Evolutionary conservation across 352 stramenopile species (phyloP).

Genomic region (Pythium rishiriense): DNA sequence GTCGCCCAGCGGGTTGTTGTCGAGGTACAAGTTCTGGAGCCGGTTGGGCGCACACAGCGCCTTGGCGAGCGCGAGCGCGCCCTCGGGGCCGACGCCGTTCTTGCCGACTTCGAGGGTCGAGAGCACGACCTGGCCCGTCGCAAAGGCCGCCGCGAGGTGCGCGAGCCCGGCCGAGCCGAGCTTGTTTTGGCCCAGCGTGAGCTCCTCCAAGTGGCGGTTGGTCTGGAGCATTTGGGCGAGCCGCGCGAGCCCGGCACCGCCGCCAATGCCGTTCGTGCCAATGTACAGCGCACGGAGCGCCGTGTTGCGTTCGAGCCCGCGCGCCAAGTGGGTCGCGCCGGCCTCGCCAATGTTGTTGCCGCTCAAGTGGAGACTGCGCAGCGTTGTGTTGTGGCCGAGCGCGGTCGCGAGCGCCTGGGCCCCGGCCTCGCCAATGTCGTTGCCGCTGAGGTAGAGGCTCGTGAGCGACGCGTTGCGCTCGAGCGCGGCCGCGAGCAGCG

Average conservation of each 20-base stretch:
- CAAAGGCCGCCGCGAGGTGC: constrained; percentile 61
- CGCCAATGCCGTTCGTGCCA: constrained; percentile 74
- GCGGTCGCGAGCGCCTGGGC: constrained; percentile 47
- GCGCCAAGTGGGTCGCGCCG: constrained; percentile 49
- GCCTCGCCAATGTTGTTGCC: constrained; percentile 86
- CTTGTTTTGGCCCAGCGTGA: constrained; percentile 79
- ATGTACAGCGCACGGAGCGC: constrained; percentile 67
- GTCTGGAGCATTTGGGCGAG: constrained; percentile 54
- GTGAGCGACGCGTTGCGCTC: constrained; percentile 63
- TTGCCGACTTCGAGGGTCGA: constrained; percentile 80
- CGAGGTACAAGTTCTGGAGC: constrained; percentile 83
- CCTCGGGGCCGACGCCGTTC: constrained; percentile 71
- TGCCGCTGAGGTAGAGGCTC: constrained; percentile 78
- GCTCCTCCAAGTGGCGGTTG: constrained; percentile 65
- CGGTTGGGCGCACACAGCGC: constrained; percentile 51
- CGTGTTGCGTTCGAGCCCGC: constrained; percentile 55
- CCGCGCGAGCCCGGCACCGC: constrained; percentile 55
- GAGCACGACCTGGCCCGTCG: constrained; percentile 47
- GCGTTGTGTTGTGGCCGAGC: constrained; percentile 54
- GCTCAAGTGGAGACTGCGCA: constrained; percentile 70
- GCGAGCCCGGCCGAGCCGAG: constrained; percentile 58
- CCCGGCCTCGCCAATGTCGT: constrained; percentile 70
- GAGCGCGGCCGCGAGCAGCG: constrained; percentile 54
- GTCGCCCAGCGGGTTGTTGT: constrained; percentile 86
- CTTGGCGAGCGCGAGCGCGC: constrained; percentile 66